Conservation (phyloP, 148 eudicot genomes). For the Cornus suecica region DNA sequence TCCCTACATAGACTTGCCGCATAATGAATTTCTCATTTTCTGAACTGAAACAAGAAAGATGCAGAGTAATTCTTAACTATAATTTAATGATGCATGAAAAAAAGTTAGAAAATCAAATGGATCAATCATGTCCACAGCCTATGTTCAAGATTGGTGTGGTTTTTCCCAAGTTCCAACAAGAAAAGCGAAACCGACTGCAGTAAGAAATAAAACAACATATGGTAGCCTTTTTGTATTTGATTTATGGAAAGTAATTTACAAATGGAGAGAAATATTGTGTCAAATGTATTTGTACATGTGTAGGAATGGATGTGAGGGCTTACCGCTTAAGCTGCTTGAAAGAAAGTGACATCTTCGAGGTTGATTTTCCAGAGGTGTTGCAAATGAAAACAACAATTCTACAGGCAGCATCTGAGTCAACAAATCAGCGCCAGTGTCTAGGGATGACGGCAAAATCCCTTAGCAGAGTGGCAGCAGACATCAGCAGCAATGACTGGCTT, state of each 20-base stretch:
- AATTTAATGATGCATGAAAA: neutral
- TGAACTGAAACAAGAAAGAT: neutral
- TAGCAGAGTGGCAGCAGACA: conserved; percentile 70
- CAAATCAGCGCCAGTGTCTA: conserved; percentile 33
- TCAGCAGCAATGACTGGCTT: conserved; percentile 63
- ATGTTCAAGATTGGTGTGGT: neutral
- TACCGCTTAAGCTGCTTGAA: conserved; percentile 71
- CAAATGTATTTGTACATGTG: conserved; percentile 12
- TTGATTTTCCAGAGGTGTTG: conserved; percentile 80
- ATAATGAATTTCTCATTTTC: too few relatives aligned
- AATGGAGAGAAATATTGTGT: conserved; percentile 5
- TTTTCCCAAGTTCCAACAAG: too few relatives aligned
- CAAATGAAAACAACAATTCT: conserved; percentile 70
- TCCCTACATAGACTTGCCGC: neutral
- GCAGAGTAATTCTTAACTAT: neutral
- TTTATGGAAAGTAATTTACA: neutral
- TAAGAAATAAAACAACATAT: neutral
- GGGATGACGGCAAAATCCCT: conserved; percentile 62
- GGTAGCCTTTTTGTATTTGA: neutral
- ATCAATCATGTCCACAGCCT: neutral
- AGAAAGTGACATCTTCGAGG: conserved; percentile 72
- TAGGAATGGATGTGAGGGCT: conserved; percentile 96
- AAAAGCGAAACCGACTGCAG: too few relatives aligned
- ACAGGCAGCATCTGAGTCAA: conserved; percentile 53
- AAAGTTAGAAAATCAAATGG: neutral